Conservation (phyloP, 257 asterid species). For the Nicotiana undulata region DNA sequence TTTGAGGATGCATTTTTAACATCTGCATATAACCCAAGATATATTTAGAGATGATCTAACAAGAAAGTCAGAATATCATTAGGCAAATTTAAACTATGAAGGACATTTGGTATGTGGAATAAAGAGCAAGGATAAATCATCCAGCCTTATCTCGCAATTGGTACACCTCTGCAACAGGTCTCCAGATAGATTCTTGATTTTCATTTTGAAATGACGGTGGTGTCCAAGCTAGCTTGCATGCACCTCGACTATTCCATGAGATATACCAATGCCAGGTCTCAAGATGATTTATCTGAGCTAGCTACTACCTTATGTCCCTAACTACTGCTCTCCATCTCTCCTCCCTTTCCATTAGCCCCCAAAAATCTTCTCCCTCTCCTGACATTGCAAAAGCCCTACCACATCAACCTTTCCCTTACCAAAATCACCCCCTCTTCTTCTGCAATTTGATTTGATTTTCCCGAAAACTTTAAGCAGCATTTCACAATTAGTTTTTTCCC, state of each 20-base stretch:
- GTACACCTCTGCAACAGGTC: not conserved
- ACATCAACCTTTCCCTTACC: not conserved
- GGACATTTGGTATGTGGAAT: not conserved
- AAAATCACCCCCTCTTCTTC: not conserved
- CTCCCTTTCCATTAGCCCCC: not conserved
- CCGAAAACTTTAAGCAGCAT: not conserved
- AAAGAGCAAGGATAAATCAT: not conserved
- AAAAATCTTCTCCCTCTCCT: not conserved
- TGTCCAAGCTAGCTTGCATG: no score
- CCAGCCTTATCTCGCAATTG: not conserved
- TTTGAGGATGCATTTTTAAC: slow-evolving; percentile 60
- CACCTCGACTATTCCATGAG: no score
- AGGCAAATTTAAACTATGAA: not conserved
- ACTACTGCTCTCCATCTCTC: not conserved
- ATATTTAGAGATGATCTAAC: not conserved
- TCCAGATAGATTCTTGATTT: not conserved
- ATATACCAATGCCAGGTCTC: no score
- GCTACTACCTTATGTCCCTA: not conserved
- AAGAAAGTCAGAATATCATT: not conserved
- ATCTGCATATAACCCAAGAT: slow-evolving; percentile 34
- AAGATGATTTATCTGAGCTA: not conserved
- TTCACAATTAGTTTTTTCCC: not conserved
- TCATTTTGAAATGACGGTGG: no score
- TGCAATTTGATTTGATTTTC: not conserved
- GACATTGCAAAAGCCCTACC: not conserved